Percentiles rank a stretch among this genome's conserved stretches.
Evolutionary conservation across 129 eudicot species (phyloP).

Genomic region (Lactuca saligna): DNA sequence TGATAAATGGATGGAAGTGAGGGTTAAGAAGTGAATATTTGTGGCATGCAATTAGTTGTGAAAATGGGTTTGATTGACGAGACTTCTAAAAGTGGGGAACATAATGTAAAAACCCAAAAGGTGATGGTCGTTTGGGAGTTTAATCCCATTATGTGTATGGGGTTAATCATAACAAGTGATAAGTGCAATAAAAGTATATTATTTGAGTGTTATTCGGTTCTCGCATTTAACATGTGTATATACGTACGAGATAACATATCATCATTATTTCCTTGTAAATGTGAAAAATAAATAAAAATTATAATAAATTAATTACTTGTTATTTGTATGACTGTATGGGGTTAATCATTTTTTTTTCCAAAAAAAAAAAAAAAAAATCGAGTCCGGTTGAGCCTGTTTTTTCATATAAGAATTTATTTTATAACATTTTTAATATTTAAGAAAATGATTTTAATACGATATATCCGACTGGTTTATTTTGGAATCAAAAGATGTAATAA

Average conservation of each 20-base stretch:
- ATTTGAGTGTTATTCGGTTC: constrained; percentile 14
- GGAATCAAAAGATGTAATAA: too few species aligned
- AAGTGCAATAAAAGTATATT: constrained; percentile 26
- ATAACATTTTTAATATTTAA: too few species aligned
- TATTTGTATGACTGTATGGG: too few species aligned
- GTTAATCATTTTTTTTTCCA: too few species aligned
- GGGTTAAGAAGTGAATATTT: not conserved
- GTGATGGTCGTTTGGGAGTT: not conserved
- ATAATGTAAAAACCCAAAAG: constrained; percentile 15
- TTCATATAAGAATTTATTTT: too few species aligned
- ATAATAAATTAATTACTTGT: too few species aligned
- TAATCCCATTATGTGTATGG: constrained; percentile 5
- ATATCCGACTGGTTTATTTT: too few species aligned
- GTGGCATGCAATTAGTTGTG: not conserved
- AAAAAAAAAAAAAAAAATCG: not conserved
- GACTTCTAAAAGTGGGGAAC: not conserved
- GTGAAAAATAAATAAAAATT: not conserved
- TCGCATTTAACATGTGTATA: constrained; percentile 26
- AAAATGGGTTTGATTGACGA: not conserved
- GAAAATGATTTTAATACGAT: too few species aligned
- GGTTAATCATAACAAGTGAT: constrained; percentile 27
- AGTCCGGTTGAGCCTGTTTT: not conserved
- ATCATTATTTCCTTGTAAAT: not conserved
- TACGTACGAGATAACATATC: constrained; percentile 11
- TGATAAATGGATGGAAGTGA: not conserved